phyloP scores from a whole-genome alignment of 306 rosid genomes.

The Cajanus cajan region DNA sequence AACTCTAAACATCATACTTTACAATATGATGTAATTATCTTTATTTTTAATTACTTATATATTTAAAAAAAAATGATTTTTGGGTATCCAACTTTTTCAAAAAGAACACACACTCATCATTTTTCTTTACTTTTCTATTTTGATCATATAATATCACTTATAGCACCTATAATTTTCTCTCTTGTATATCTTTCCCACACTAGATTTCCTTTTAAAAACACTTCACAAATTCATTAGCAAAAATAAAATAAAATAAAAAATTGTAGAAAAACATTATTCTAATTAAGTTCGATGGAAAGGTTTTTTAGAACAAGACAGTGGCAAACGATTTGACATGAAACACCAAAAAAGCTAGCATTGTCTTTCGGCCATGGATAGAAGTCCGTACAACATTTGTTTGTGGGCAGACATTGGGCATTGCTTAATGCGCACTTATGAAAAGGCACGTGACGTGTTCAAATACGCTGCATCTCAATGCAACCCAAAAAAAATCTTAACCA shows the following conservation, averaged over 20 bases:
- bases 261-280: background rate
- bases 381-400: conserved; percentile 36
- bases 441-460: conserved; percentile 21
- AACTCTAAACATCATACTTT: background rate
- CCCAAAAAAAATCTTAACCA: background rate
- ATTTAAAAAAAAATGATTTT: too few species aligned
- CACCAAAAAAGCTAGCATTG: conserved; percentile 22
- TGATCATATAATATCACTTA: too few species aligned
- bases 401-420: conserved; percentile 28
- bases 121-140: too few species aligned
- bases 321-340: background rate
- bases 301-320: background rate
- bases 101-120: too few species aligned
- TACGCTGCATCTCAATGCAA: background rate
- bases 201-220: background rate
- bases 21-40: background rate
- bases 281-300: background rate
- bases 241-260: background rate
- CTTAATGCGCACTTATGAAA: conserved; percentile 25
- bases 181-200: too few species aligned
- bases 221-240: too few species aligned
- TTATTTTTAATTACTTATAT: background rate
- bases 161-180: too few species aligned
- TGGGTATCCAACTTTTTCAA: too few species aligned
- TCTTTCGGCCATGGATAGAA: background rate